Evolutionary conservation across 2,329 filamentous ascomycete genomes (phyloP), one percentile per base, ranked within the genome.

Genomic region (Cercospora zeina): DNA sequence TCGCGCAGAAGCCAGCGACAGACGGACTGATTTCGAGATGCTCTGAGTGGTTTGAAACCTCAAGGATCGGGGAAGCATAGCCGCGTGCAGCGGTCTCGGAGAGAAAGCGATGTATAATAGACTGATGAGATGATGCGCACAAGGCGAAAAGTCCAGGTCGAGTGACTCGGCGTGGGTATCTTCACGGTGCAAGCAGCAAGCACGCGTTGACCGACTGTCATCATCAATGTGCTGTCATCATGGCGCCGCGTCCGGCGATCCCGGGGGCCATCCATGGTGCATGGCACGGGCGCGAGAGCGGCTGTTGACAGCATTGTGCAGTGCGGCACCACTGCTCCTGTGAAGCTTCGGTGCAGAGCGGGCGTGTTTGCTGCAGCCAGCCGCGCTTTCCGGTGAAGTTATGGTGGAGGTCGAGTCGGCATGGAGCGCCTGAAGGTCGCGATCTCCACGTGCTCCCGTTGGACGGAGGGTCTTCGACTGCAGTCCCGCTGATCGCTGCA

Each of bases 361-460:
- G 27, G 11, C 14, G 47, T 21, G 47, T 21, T 50, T 19, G 47
- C 31, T 27, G 53, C 53, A 45, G 47, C 10, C 24, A 7, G 47
- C 24, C 47, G 24, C 6, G 24, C 47, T 31, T n/a, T 21, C n/a
- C 47, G 47, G 47, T 16, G 24, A 16, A 31, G 47, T 7, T 7
- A 13, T 19, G 14, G 47, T 10, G 24, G 6, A 27, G 24, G 24
- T 27, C 6, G 24, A 27, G 6, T 27, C 6, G 24, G 6, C 14
- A 11, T 24, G 14, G 24, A 13, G 47, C 31, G 39, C 42, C n/a
- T 59, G 42, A 51, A 37, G 47, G 53, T 36, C 53, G 45, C 62
- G 58, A 64, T 64, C 58, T 54, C 60, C 62, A 59, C 56, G 58
- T 54, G 33, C 30, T 54, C 42, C 57, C 57, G 55, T 34, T 19